Evolutionary conservation across 2,329 filamentous ascomycete genomes (phyloP).

Genomic region (Hortaea sp.): DNA sequence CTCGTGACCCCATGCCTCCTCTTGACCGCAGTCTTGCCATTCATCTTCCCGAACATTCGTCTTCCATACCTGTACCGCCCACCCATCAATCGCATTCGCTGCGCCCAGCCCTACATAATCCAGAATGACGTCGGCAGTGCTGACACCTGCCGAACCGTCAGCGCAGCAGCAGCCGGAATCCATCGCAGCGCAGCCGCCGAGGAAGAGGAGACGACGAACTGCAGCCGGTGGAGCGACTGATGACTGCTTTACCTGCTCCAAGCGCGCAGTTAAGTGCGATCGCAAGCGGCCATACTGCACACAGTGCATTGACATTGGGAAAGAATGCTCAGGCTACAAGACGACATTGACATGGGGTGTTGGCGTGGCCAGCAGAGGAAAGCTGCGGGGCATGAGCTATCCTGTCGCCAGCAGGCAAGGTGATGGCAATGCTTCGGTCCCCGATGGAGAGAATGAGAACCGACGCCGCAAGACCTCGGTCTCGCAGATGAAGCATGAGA

Average conservation of each 20-base stretch:
- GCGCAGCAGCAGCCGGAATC: neutral
- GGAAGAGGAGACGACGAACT: constrained; percentile 74
- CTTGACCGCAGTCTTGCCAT: too few relatives aligned
- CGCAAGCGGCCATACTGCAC: constrained; percentile 88
- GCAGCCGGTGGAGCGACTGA: constrained; percentile 81
- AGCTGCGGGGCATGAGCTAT: constrained; percentile 78
- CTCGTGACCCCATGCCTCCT: too few relatives aligned
- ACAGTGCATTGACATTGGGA: constrained; percentile 81
- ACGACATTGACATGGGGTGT: constrained; percentile 95
- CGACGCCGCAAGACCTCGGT: constrained; percentile 17
- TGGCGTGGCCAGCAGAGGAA: constrained; percentile 88
- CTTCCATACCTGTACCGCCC: neutral
- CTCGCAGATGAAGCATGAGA: constrained; percentile 9
- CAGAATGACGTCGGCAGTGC: constrained; percentile 2
- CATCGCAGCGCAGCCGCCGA: constrained; percentile 21
- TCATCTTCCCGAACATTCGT: neutral
- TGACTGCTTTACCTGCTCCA: constrained; percentile 90
- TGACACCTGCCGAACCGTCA: neutral
- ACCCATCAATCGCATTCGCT: too few relatives aligned
- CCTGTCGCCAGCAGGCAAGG: constrained; percentile 43
- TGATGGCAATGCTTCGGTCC: constrained; percentile 9
- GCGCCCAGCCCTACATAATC: neutral
- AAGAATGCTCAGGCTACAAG: constrained; percentile 92
- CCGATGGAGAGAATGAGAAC: constrained; percentile 7
- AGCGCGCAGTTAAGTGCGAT: constrained; percentile 77